Conservation (phyloP, 2,329 filamentous ascomycete genomes). For the Colletotrichum sidae region DNA sequence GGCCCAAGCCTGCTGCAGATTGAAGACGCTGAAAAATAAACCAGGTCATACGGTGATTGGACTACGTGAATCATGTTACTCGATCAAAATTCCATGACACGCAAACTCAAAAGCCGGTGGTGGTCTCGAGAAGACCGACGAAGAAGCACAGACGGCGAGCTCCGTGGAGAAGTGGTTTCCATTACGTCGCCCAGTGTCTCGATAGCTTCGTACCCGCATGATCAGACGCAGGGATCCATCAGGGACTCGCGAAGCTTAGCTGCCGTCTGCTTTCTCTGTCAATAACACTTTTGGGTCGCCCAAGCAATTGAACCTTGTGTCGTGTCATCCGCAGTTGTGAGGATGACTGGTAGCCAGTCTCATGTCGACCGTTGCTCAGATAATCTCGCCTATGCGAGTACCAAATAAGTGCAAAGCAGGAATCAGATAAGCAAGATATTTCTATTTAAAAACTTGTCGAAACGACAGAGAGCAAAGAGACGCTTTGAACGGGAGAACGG, state of each 20-base stretch:
- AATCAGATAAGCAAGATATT: no score
- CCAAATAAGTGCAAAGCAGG: no score
- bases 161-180: conserved; percentile 29
- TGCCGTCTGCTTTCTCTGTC: neutral
- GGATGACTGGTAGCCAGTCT: no score
- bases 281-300: neutral
- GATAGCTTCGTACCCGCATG: conserved; percentile 3
- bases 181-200: conserved; percentile 26
- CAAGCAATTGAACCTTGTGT: no score
- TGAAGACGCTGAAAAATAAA: neutral
- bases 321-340: no score
- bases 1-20: neutral
- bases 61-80: conserved; percentile 21
- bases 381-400: no score
- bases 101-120: conserved; percentile 6
- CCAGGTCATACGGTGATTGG: conserved; percentile 4
- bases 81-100: conserved; percentile 15
- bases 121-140: conserved; percentile 3
- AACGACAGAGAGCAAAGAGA: no score
- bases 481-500: no score
- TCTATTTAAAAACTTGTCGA: no score
- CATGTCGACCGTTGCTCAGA: no score
- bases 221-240: conserved; percentile 22
- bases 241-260: conserved; percentile 31
- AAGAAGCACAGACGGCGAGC: conserved; percentile 1